Evolutionary conservation across 306 rosid species (phyloP), one percentile per base, ranked within the genome.

Genomic region (Cicer cuneatum): DNA sequence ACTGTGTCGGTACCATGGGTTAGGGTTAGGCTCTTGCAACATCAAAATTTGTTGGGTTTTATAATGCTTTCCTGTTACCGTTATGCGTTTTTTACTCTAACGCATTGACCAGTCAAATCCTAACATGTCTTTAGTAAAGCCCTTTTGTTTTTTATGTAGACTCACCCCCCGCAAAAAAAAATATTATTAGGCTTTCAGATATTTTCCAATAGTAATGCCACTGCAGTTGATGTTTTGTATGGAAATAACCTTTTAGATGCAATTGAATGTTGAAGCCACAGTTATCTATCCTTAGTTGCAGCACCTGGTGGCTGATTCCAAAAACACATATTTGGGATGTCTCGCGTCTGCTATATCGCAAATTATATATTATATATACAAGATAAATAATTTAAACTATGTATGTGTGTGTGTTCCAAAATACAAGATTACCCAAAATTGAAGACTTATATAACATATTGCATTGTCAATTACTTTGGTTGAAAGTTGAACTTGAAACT

Each of bases 41-140:
- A 49, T 63, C n/a, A 60, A 16, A 56, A 42, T 78, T 77, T 40
- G 19, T 73, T 49, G 49, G 21, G 21, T 60, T 66, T 67, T 72
- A 13, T 43, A 42, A 35, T 78, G 73, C 24, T 53, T 82, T 60
- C 21, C 56, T 67, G 57, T 40, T 39, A 39, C 35, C 74, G 2
- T 62, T 56, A 38, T 7, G 71, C 14, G 13, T 71, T 62, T 61
- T 2, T 48, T 70, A 46, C 18, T 59, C 21, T 39, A 60, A 13
- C 70, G 63, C 78, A 47, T 69, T 74, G 48, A 47, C 65, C 49
- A 59, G 71, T 78, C 78, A 46, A 21, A 16, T 69, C 78, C 73
- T 71, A 35, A 45, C 63, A 58, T 42, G 9, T 79, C 69, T 69
- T 69, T 62, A 33, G 73, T 21, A 1, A 45, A 68, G 21, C 69